Evolutionary conservation across 2,329 filamentous ascomycete species (phyloP), one percentile per base, ranked within the genome.

Genomic region (Chaetothyriales sp.): DNA sequence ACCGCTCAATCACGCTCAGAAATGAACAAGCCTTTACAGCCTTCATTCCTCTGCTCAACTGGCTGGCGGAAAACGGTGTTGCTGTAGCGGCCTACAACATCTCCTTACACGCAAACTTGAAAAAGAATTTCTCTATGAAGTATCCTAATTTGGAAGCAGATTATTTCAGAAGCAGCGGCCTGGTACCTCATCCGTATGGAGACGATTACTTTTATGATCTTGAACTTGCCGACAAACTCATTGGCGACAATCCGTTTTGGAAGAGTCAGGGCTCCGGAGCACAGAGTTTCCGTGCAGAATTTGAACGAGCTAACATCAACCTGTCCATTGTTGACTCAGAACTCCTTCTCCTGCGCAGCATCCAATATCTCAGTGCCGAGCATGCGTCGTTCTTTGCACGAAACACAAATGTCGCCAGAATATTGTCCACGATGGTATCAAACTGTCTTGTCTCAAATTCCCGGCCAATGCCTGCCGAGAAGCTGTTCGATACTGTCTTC

Each of bases 311-410:
- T 44, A 98, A 98, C 66, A 73, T 85, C 56, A 97, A 98, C 66
- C 67, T 98, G 49, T 94, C 89, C 20, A 74, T 95, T 33, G 88
- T 98, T 33, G 89, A 97, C 66, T 86, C 90, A 20, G 89, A 98
- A 70, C 83, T 61, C 28, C 40, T 44, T 9, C 78, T 98, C 18
- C 84, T 95, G 57, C 82, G 87, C 61, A 85, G 87, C 51, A 97
- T 90, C 88, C 89, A 94, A 65, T 82, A 87, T 54, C 75, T 98
- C 7, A 79, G 90, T 13, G 76, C 92, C 48, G 90, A 95, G 63
- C 76, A 98, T 47, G 87, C 85, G 64, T 80, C 80, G n/a, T 71
- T 76, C 43, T 73, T 77, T 37, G 70, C 72, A 18, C 51, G 52
- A 44, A 73, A 78, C 49, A 66, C 70, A 43, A 70, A 74, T 20